A percentile compares a stretch with the other conserved stretches of the same genome.
phyloP scores from a whole-genome alignment of 768 basidiomycete species.

The Rhizopogon sp. region DNA sequence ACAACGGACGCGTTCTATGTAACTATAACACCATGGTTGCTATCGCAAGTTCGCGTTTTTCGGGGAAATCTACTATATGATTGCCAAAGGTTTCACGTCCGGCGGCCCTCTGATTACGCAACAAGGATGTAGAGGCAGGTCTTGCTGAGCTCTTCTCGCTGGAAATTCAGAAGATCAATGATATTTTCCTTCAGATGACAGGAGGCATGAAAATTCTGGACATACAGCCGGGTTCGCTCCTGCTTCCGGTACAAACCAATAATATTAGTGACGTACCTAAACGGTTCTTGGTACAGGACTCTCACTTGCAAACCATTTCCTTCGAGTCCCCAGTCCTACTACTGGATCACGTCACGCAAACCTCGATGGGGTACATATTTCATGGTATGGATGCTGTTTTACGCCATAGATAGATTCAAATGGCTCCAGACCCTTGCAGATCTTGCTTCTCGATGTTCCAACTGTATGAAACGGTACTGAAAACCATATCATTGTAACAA shows the following conservation, averaged over 20 bases:
- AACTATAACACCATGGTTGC: conserved; percentile 45
- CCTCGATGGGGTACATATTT: conserved; percentile 97
- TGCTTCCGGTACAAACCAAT: background rate
- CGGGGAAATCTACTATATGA: conserved; percentile 59
- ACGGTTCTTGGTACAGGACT: conserved; percentile 11
- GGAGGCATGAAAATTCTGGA: background rate
- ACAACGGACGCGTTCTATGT: too few species aligned
- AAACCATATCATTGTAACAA: conserved; percentile 73
- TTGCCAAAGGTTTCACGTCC: conserved; percentile 50
- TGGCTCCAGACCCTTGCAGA: conserved; percentile 72
- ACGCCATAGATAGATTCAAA: conserved; percentile 4
- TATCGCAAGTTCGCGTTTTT: conserved; percentile 55
- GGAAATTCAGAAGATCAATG: background rate
- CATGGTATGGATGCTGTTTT: conserved; percentile 55
- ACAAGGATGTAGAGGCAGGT: conserved; percentile 16
- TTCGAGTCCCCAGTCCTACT: conserved; percentile 50
- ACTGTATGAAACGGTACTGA: conserved; percentile 99
- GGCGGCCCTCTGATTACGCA: conserved; percentile 32
- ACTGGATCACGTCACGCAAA: conserved; percentile 67
- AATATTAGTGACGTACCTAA: background rate
- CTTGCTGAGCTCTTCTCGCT: background rate
- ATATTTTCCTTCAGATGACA: background rate
- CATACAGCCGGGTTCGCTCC: background rate
- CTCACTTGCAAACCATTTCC: conserved; percentile 8
- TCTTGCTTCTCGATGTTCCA: conserved; percentile 83